phyloP scores from a whole-genome alignment of 1,284 basidiomycete species.

The Xerocomus amazonicus region DNA sequence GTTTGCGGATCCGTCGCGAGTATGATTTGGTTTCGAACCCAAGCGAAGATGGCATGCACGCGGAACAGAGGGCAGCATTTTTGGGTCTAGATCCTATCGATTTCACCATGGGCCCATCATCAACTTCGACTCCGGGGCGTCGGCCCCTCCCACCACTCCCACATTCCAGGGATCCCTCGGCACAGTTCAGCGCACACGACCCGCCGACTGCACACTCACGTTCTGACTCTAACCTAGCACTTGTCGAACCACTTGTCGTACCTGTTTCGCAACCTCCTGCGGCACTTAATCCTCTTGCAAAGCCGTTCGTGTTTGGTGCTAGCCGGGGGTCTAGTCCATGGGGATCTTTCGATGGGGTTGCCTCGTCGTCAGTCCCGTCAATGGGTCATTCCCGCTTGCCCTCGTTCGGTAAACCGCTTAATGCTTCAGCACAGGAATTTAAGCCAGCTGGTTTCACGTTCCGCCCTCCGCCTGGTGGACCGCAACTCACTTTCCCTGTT shows the following conservation, averaged over 20 bases:
- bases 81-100: constrained; percentile 39
- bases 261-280: constrained; percentile 24
- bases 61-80: constrained; percentile 40
- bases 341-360: constrained; percentile 30
- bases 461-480: constrained; percentile 60
- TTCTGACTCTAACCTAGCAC: constrained; percentile 37
- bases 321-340: constrained; percentile 30
- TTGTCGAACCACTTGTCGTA: constrained; percentile 11
- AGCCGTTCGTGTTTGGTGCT: constrained; percentile 73
- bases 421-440: constrained; percentile 75
- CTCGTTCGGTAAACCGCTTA: constrained; percentile 65
- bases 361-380: constrained; percentile 36
- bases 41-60: constrained; percentile 60
- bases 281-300: constrained; percentile 71
- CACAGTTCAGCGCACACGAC: constrained; percentile 58
- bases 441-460: constrained; percentile 71
- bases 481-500: constrained; percentile 45
- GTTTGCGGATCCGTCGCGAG: constrained; percentile 38
- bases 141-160: constrained; percentile 59
- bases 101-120: constrained; percentile 35
- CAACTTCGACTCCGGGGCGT: constrained; percentile 34
- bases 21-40: constrained; percentile 80
- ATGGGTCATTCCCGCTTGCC: constrained; percentile 53
- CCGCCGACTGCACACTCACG: constrained; percentile 64
- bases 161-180: constrained; percentile 62